Base-by-base conservation (phyloP, 345 rosid genomes). In the Pelargonium nanum region DNA sequence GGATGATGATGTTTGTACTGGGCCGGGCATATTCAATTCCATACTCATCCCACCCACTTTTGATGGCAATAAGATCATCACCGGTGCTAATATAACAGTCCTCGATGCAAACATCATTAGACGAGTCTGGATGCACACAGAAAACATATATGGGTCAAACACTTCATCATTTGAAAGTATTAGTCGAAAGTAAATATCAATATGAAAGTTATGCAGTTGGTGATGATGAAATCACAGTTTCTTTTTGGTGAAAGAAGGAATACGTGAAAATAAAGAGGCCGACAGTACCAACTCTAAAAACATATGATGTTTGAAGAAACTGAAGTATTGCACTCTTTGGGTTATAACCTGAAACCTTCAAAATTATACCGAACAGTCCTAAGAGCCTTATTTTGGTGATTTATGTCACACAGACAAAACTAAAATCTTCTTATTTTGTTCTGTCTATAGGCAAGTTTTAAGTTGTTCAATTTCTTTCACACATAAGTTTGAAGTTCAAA, bases 31-130 rank as follows among this genome's bases (percentile, higher is more conserved):
- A 89, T 1, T 87, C 79, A 63, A 80, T 85, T 24, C 97, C 99
- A 17, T 93, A 93, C 71, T 93, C 94, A 56, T 93, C 99, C 99
- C 99, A 89, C 62, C 99, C 99, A 24, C 97, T 93, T 78, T 93
- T 93, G 69, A 89, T 84, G 24, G 97, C 73, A 62, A 93, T 78
- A 55, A 89, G 75, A 76, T 93, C 99, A 63, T 93, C 97, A 19
- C 97, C 99, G 0, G 97, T 93, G 67, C 91, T 85, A 51, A 93
- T 84, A 70, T 77, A 81, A 71, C 97, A 89, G 70, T 85, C 91
- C 66, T 89, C 91, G 54, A 93, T 89, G 80, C 97, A 89, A 48
- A 93, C 99, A 68, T 87, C 76, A 51, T 78, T 72, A 10, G 87
- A 89, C 57, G 99, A 93, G 71, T 93, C 99, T 88, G 85, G 67